Evolutionary conservation across 441 rosid genomes (phyloP).

Genomic region (Lepidium campestre): DNA sequence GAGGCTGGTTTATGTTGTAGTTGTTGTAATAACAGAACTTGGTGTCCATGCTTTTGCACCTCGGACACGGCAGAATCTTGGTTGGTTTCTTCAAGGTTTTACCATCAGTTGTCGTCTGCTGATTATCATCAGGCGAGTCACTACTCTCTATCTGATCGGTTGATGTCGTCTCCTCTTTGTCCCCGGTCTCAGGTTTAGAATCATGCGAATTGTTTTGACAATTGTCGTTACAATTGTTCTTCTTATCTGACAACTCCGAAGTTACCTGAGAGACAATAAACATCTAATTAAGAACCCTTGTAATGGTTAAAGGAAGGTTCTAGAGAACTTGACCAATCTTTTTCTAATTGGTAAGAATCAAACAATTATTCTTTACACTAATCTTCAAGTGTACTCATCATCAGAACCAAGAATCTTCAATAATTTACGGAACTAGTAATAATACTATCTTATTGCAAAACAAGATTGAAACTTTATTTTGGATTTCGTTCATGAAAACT

Average conservation of each 20-base stretch:
- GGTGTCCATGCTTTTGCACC: slow-evolving; percentile 90
- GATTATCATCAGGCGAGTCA: slow-evolving; percentile 28
- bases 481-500: not conserved
- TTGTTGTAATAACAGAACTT: slow-evolving; percentile 93
- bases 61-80: slow-evolving; percentile 81
- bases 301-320: not conserved
- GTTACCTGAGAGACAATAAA: slow-evolving; percentile 38
- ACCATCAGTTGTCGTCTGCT: slow-evolving; percentile 17
- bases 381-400: not conserved
- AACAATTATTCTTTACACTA: slow-evolving; percentile 8
- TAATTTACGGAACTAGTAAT: not conserved
- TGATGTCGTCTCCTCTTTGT: slow-evolving; percentile 41
- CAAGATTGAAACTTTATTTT: not conserved
- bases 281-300: slow-evolving; percentile 6
- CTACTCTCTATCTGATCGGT: slow-evolving; percentile 33
- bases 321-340: not conserved
- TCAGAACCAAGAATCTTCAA: not conserved
- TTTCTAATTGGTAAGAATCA: not conserved
- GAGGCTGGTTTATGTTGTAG: slow-evolving; percentile 83
- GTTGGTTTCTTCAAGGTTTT: slow-evolving; percentile 74
- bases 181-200: slow-evolving; percentile 36
- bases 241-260: slow-evolving; percentile 14
- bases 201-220: not conserved
- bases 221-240: not conserved
- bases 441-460: not conserved